These are phyloP conservation scores for Boletus reticulatus DNA, from an alignment of 768 basidiomycete species.

Conservation along the genomic window DNA sequence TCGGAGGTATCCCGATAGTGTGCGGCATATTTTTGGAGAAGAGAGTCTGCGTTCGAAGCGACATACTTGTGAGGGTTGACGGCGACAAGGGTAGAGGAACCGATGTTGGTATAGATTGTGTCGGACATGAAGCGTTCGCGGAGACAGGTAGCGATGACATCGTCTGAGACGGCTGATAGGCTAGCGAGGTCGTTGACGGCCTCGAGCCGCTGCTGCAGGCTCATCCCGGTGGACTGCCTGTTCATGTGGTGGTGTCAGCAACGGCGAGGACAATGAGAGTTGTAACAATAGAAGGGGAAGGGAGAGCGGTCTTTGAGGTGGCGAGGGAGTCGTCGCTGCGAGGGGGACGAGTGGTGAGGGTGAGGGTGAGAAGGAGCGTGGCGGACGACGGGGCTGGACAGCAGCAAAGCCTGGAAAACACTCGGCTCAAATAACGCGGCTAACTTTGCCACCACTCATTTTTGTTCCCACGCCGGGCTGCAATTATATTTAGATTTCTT, in stretches of 20 bases:
- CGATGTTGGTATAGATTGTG: too few species aligned
- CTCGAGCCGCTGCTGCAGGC: too few species aligned
- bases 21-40: constrained; percentile 35
- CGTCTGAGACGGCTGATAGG: too few species aligned
- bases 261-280: too few species aligned
- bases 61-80: constrained; percentile 90
- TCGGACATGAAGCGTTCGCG: too few species aligned
- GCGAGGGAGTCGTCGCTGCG: background rate
- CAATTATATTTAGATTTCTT: too few species aligned
- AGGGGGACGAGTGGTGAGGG: background rate
- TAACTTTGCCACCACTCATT: constrained; percentile 15
- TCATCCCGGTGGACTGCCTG: too few species aligned
- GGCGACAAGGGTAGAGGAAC: constrained; percentile 44
- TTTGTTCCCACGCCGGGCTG: constrained; percentile 24
- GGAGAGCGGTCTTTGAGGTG: background rate
- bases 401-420: constrained; percentile 23
- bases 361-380: constrained; percentile 17
- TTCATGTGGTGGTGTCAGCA: too few species aligned
- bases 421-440: constrained; percentile 22
- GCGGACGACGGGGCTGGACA: constrained; percentile 10
- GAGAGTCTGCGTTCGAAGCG: constrained; percentile 20
- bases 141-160: too few species aligned
- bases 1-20: too few species aligned
- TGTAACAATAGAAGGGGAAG: background rate
- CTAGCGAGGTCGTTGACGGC: too few species aligned